A percentile compares a stretch with the other conserved stretches of the same genome.
Evolutionary conservation across 306 rosid species (phyloP).

Genomic region (Ammopiptanthus mongolicus): DNA sequence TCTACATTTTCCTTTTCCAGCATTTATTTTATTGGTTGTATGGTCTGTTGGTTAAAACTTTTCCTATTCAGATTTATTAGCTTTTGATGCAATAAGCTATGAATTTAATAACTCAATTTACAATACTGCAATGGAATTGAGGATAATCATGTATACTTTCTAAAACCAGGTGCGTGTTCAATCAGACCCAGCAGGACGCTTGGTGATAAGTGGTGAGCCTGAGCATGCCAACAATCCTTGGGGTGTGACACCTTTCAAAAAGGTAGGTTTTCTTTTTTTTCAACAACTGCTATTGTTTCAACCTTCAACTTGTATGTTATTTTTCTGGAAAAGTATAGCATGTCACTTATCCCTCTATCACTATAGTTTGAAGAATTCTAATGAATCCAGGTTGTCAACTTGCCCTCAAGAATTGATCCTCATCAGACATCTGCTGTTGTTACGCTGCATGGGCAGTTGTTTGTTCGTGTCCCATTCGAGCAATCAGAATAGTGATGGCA

Average conservation of each 20-base stretch:
- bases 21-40: background rate
- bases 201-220: slow-evolving; percentile 95
- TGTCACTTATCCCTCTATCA: background rate
- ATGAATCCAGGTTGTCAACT: slow-evolving; percentile 62
- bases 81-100: background rate
- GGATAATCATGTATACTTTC: slow-evolving; percentile 8
- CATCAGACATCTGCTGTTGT: slow-evolving; percentile 98
- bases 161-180: slow-evolving; percentile 87
- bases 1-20: background rate
- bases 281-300: background rate
- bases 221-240: slow-evolving; percentile 90
- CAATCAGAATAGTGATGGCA: slow-evolving; percentile 46
- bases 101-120: background rate
- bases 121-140: slow-evolving; percentile 8
- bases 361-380: background rate
- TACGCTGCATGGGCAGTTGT: slow-evolving; percentile 93
- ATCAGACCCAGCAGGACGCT: slow-evolving; percentile 92
- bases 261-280: slow-evolving; percentile 39
- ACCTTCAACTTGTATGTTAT: background rate
- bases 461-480: slow-evolving; percentile 92
- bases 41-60: background rate
- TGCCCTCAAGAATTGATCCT: slow-evolving; percentile 93
- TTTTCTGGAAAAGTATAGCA: background rate
- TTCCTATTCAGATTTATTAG: background rate
- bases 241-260: slow-evolving; percentile 98